Percentiles rank a stretch among this genome's conserved stretches.
These are phyloP conservation scores for Cynanchum wilfordii DNA, from an alignment of 257 asterid species.

Conservation along the genomic window DNA sequence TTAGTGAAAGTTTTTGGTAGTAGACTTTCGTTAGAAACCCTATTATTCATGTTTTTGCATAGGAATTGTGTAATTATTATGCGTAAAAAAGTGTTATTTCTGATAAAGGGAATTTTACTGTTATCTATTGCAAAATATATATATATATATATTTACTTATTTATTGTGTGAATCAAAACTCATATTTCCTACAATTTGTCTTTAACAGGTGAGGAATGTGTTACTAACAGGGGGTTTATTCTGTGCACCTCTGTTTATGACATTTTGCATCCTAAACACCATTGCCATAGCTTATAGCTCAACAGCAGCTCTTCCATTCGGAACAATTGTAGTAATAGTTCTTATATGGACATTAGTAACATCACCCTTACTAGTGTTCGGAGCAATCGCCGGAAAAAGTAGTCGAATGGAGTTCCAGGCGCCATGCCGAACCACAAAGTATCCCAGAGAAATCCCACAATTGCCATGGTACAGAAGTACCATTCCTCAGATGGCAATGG, in stretches of 20 bases:
- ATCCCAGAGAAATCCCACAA: constrained; percentile 34
- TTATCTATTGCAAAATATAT: too few relatives aligned
- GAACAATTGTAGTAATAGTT: constrained; percentile 30
- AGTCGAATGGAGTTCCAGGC: constrained; percentile 31
- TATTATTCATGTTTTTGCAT: too few relatives aligned
- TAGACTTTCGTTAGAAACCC: too few relatives aligned
- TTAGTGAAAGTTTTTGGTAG: too few relatives aligned
- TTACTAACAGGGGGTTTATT: constrained; percentile 27
- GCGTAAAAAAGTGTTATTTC: too few relatives aligned
- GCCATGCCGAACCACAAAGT: constrained; percentile 35
- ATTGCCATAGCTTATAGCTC: constrained; percentile 32
- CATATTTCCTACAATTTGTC: neutral
- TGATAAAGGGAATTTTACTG: too few relatives aligned
- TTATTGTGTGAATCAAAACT: too few relatives aligned
- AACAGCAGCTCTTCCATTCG: constrained; percentile 34
- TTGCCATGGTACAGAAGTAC: constrained; percentile 33
- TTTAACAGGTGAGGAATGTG: constrained; percentile 29
- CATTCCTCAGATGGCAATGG: constrained; percentile 37
- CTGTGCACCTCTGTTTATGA: constrained; percentile 29
- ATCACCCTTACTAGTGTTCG: constrained; percentile 32
- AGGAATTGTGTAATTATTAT: too few relatives aligned
- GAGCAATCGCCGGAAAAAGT: constrained; percentile 34
- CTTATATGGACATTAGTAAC: constrained; percentile 35
- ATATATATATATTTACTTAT: too few relatives aligned
- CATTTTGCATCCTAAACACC: constrained; percentile 31